phyloP scores from a whole-genome alignment of 1,139 yeast species.

The Saccharomyces hybrid region DNA sequence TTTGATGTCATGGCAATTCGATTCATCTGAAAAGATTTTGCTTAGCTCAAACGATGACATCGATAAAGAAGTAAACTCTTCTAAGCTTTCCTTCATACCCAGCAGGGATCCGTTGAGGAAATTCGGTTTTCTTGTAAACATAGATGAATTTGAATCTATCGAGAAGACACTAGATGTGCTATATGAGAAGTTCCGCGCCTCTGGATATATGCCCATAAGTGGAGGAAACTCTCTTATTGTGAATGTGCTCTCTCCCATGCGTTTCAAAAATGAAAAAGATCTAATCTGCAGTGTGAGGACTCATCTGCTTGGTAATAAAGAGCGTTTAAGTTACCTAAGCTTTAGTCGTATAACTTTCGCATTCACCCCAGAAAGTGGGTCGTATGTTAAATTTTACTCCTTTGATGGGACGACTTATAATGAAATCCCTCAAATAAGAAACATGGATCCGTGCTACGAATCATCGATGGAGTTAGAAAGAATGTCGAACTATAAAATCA shows the following conservation, averaged over 20 bases:
- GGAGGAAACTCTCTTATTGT: background rate
- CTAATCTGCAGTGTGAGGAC: conserved; percentile 53
- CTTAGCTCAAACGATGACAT: conserved; percentile 47
- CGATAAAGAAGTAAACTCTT: conserved; percentile 53
- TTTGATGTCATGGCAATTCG: conserved; percentile 79
- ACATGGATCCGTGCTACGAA: conserved; percentile 93
- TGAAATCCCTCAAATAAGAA: conserved; percentile 86
- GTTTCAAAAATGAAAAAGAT: conserved; percentile 61
- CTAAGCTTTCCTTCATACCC: conserved; percentile 70
- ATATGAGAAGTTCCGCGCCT: background rate
- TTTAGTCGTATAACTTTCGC: conserved; percentile 87
- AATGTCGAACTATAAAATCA: conserved; percentile 83
- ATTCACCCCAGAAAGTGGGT: conserved; percentile 68
- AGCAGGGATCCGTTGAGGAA: background rate
- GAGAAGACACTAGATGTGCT: background rate
- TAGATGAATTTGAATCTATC: background rate
- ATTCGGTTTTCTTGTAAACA: background rate
- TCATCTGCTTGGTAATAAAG: conserved; percentile 57
- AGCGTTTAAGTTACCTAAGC: conserved; percentile 57
- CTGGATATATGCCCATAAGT: background rate
- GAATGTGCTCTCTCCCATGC: conserved; percentile 58
- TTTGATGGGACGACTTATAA: conserved; percentile 75
- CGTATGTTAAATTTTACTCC: conserved; percentile 87
- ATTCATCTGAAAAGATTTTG: conserved; percentile 63
- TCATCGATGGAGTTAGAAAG: conserved; percentile 91